Evolutionary conservation across 192 early-diverging fungal genomes (phyloP), one percentile per base, ranked within the genome.

Genomic region (Dimargaris verticillata): DNA sequence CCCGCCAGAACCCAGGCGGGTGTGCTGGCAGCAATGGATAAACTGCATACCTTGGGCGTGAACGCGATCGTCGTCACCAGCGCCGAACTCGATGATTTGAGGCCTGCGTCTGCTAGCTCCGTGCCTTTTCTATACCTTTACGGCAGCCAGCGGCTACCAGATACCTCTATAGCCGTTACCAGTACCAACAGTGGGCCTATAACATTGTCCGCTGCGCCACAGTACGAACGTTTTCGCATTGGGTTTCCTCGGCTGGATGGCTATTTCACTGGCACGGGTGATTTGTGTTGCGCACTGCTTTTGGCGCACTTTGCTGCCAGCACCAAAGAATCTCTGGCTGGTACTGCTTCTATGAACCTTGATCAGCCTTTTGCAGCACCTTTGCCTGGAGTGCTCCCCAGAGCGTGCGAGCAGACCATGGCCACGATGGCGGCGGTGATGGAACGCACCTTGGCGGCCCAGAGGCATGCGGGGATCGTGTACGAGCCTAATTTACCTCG

Each of bases 211-310:
- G 48, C 7, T 12, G 22, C 22, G 63, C 48, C 51, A 68, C 28
- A n/a, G 1, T 48, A 57, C 43, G 62, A 73, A 18, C 74, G 75
- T 45, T 88, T 88, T 65, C 62, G 67, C 7, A 89, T 97, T 53
- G 62, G 73, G 7, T 92, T 93, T 61, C 86, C 87, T 10, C 79
- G 80, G 12, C 81, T 88, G 29, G 61, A 71, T 1, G 88, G 81
- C 0, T 82, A 80, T 55, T 97, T 92, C 66, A 92, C 89, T 1
- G 93, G 93, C n/a, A 88, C 93, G 0, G 93, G 93, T 50, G 93
- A 97, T 64, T 60, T 97, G 18, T 90, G 91, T 61, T 77, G 88
- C 1, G 85, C 89, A 0, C 61, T 94, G 20, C 59, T 85, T 12
- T 64, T 86, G 28, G 90, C 87, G 10, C 64, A 82, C 49, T 62